These are phyloP conservation scores for Skeletonema grethae DNA, from an alignment of 108 stramenopile genomes.

Conservation along the genomic window DNA sequence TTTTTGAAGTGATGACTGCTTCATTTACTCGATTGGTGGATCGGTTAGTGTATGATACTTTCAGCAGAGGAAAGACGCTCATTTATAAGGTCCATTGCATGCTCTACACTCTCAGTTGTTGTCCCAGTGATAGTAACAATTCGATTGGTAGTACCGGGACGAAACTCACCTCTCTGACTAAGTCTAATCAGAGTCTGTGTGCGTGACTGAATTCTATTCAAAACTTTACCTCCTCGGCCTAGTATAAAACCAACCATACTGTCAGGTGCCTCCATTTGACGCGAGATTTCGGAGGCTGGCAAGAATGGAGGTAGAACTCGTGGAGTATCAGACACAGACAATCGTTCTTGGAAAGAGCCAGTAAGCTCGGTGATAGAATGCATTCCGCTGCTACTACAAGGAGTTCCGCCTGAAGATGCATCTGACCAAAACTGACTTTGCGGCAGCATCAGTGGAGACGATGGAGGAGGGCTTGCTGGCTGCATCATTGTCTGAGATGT, in stretches of 20 bases:
- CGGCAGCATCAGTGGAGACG: background rate
- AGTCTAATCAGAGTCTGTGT: slow-evolving; percentile 72
- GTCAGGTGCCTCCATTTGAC: slow-evolving; percentile 68
- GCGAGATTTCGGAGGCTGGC: slow-evolving; percentile 25
- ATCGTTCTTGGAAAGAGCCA: slow-evolving; percentile 19
- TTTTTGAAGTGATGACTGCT: background rate
- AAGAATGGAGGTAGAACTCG: background rate
- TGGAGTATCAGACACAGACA: slow-evolving; percentile 7
- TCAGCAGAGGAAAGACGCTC: slow-evolving; percentile 38
- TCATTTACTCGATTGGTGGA: background rate
- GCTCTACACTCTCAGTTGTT: slow-evolving; percentile 57
- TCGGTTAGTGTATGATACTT: background rate
- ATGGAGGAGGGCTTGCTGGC: slow-evolving; percentile 6
- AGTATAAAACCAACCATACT: slow-evolving; percentile 70
- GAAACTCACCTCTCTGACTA: slow-evolving; percentile 72
- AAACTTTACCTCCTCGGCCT: slow-evolving; percentile 67
- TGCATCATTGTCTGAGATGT: slow-evolving; percentile 24
- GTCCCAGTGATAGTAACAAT: slow-evolving; percentile 77
- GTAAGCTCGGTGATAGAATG: background rate
- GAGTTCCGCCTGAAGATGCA: background rate
- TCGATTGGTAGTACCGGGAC: slow-evolving; percentile 76
- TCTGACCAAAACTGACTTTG: background rate
- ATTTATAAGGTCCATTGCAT: slow-evolving; percentile 61
- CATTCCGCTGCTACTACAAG: background rate
- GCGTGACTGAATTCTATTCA: slow-evolving; percentile 62